phyloP scores from a whole-genome alignment of 2,329 filamentous ascomycete species.

The Calonectria montana region DNA sequence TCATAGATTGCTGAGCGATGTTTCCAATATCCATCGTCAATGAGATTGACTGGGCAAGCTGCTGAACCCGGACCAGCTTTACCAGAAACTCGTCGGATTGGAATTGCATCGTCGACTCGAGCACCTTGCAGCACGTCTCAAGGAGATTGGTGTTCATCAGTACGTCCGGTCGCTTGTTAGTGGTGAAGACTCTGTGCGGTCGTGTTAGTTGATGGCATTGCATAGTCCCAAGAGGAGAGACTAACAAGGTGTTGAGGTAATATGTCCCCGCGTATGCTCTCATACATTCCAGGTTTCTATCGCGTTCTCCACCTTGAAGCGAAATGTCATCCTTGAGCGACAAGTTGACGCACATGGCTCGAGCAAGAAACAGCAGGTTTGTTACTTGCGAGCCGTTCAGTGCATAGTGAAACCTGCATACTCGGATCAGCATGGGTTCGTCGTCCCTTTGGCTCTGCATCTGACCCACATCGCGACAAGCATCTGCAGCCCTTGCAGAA shows the following conservation, averaged over 20 bases:
- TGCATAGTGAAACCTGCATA: conserved; percentile 58
- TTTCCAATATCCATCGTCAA: conserved; percentile 50
- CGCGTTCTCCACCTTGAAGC: conserved; percentile 32
- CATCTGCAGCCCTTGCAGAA: conserved; percentile 60
- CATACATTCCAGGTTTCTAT: conserved; percentile 55
- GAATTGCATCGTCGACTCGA: conserved; percentile 56
- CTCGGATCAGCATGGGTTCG: conserved; percentile 21
- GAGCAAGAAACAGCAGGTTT: conserved; percentile 60
- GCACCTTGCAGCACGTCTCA: conserved; percentile 55
- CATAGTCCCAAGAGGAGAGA: neutral
- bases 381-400: conserved; percentile 62
- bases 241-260: conserved; percentile 62
- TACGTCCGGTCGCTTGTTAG: conserved; percentile 60
- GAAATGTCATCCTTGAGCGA: conserved; percentile 44
- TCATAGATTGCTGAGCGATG: conserved; percentile 45
- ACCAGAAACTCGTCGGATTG: conserved; percentile 58
- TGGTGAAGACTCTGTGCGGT: conserved; percentile 52
- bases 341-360: conserved; percentile 58
- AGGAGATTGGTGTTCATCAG: conserved; percentile 60
- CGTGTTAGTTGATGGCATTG: neutral
- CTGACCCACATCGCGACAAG: conserved; percentile 58
- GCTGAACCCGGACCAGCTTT: conserved; percentile 59
- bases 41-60: conserved; percentile 60
- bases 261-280: conserved; percentile 62
- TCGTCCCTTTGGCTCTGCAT: neutral